Percentiles rank a stretch among this genome's conserved stretches.
phyloP scores from a whole-genome alignment of 495 filamentous ascomycete species.

The Lasiosphaeria miniovina region DNA sequence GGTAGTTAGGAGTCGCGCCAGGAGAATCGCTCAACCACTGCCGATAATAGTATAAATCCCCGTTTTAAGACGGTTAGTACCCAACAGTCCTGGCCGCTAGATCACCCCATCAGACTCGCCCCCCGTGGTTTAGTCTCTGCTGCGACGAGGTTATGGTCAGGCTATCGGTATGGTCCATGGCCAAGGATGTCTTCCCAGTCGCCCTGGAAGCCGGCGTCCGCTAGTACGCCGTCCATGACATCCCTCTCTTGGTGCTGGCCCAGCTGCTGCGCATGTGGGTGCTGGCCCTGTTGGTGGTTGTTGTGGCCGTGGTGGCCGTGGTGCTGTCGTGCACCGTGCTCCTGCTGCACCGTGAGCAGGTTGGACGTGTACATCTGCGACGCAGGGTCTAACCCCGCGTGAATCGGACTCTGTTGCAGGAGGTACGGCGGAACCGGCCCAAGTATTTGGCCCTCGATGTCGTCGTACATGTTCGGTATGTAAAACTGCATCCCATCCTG shows the following conservation, averaged over 20 bases:
- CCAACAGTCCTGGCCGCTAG: neutral
- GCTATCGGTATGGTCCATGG: slow-evolving; percentile 11
- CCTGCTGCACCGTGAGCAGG: slow-evolving; percentile 21
- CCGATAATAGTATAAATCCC: too few relatives aligned
- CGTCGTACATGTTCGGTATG: slow-evolving; percentile 43
- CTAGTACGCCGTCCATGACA: slow-evolving; percentile 41
- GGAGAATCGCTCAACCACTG: too few relatives aligned
- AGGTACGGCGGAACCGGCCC: slow-evolving; percentile 46
- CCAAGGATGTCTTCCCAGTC: slow-evolving; percentile 32
- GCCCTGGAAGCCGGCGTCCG: slow-evolving; percentile 26
- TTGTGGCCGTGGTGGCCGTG: slow-evolving; percentile 10
- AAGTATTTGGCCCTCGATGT: slow-evolving; percentile 46
- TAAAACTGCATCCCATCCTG: slow-evolving; percentile 39
- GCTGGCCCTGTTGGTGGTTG: slow-evolving; percentile 17
- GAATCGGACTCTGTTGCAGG: slow-evolving; percentile 34
- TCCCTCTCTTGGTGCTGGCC: slow-evolving; percentile 33
- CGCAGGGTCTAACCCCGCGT: slow-evolving; percentile 36
- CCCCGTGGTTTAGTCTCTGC: neutral
- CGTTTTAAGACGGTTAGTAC: neutral
- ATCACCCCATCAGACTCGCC: too few relatives aligned
- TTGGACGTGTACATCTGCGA: slow-evolving; percentile 37
- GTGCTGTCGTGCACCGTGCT: slow-evolving; percentile 15
- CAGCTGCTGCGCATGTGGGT: slow-evolving; percentile 6
- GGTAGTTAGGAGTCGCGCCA: too few relatives aligned
- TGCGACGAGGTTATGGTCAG: neutral